A percentile compares a stretch with the other conserved stretches of the same genome.
phyloP scores from a whole-genome alignment of 2,329 filamentous ascomycete genomes.

The Alternaria brassicae region DNA sequence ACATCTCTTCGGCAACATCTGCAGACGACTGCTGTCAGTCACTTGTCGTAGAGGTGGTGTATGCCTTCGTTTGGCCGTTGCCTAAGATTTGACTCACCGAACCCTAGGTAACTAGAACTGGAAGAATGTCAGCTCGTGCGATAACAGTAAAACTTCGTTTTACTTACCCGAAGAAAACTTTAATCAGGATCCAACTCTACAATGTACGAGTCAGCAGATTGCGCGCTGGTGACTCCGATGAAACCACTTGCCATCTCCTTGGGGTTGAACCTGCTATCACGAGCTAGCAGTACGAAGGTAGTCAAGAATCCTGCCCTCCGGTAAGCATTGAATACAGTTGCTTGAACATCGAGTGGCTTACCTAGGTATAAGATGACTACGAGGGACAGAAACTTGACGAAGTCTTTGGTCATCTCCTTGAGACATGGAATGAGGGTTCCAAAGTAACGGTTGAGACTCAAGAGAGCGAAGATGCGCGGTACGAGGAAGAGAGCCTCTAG shows the following conservation, averaged over 20 bases:
- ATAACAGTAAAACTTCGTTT: not conserved
- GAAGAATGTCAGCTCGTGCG: not conserved
- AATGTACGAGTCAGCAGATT: slow-evolving; percentile 17
- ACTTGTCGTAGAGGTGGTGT: slow-evolving; percentile 18
- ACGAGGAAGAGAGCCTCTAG: slow-evolving; percentile 90
- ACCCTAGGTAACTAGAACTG: slow-evolving; percentile 73
- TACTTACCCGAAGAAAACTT: slow-evolving; percentile 76
- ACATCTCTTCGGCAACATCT: slow-evolving; percentile 58
- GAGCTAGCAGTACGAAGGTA: slow-evolving; percentile 80
- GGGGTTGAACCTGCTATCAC: slow-evolving; percentile 67
- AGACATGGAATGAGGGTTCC: slow-evolving; percentile 88
- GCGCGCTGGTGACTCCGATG: no score
- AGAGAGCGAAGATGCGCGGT: slow-evolving; percentile 82
- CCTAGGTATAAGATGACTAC: slow-evolving; percentile 83
- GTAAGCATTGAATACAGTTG: slow-evolving; percentile 1
- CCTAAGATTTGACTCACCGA: slow-evolving; percentile 58
- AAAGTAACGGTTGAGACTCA: slow-evolving; percentile 89
- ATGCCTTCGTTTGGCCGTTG: not conserved
- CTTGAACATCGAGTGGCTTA: slow-evolving; percentile 33
- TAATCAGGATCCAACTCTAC: slow-evolving; percentile 73
- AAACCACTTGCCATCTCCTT: slow-evolving; percentile 62
- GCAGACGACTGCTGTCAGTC: slow-evolving; percentile 31
- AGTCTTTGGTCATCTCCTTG: slow-evolving; percentile 93
- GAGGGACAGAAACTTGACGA: slow-evolving; percentile 80
- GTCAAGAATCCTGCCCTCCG: slow-evolving; percentile 75